Base-by-base conservation (phyloP, 2,329 filamentous ascomycete species). In the Diatrype stigma region DNA sequence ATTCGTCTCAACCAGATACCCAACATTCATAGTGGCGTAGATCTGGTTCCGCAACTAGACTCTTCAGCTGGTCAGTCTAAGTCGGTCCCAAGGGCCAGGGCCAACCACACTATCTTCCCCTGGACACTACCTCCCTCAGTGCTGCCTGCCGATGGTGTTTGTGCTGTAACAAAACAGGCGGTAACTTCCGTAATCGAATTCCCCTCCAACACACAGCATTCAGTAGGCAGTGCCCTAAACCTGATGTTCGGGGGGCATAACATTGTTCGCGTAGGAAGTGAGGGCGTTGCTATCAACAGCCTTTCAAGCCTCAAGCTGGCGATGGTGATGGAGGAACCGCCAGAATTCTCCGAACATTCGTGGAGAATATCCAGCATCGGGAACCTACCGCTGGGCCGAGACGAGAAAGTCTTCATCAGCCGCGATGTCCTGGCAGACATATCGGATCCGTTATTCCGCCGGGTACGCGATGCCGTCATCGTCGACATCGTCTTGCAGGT, bases 21-120 rank as follows among this genome's bases (percentile, higher is more conserved):
- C 5, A 83, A 84, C 49, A 72, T 81, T 2, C 82, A 89, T 51
- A 69, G 70, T 3, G 69, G 71, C 2, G 26, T 47, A 8, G 56
- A 60, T 26, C 35, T 54, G n/a, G 48, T 57, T 19, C 35, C 49
- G 10, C 53, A 56, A 34, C 35, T 54, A 14, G 51, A 51, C 19
- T 49, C 32, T 44, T 47, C 51, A 5, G 38, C 55, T 34, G 49
- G 42, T 23, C 47, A 52, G 5, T 55, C 50, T 30, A 50, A 45
- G 28, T 30, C 26, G 8, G 48, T 16, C 37, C 19, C 51, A 3
- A 66, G 58, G 40, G 85, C 84, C 14, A 81, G 81, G 6, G 85
- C 84, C 1, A 96, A 96, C 61, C 86, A 92, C 66, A 93, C 87
- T 0, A 86, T 89, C 61, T 97, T 91, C 63, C 94, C 94, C 0